These are phyloP conservation scores for Ophiostoma triangulosporum DNA, from an alignment of 2,329 filamentous ascomycete species.

Conservation along the genomic window DNA sequence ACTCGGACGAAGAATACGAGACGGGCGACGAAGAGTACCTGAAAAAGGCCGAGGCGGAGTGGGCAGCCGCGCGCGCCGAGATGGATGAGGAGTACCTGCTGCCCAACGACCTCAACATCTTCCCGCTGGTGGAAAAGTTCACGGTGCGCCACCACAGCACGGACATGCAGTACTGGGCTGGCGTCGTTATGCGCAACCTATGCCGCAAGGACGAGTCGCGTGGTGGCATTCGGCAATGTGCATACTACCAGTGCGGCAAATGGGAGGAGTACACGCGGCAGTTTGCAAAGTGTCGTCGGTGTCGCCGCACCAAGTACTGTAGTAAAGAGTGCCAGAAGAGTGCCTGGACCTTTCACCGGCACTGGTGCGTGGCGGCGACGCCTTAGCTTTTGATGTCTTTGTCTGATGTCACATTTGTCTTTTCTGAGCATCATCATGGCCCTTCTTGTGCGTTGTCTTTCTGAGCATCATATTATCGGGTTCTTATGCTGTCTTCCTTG, in stretches of 20 bases:
- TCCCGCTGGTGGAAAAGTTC: conserved; percentile 95
- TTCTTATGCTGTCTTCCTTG: not conserved
- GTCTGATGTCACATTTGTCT: not conserved
- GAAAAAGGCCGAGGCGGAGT: conserved; percentile 42
- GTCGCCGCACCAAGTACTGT: conserved; percentile 95
- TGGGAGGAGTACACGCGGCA: conserved; percentile 96
- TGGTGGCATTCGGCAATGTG: conserved; percentile 90
- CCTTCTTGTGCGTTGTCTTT: not conserved
- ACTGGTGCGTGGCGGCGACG: conserved; percentile 81
- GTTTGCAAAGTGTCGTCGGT: conserved; percentile 94
- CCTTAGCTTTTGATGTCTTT: conserved; percentile 23
- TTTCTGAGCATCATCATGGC: not conserved
- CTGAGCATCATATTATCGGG: not conserved
- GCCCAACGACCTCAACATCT: conserved; percentile 95
- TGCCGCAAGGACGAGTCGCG: conserved; percentile 94
- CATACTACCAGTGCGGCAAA: conserved; percentile 95
- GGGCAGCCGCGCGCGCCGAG: not conserved
- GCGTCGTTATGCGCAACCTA: conserved; percentile 95
- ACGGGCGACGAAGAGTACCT: conserved; percentile 9
- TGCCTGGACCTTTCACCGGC: conserved; percentile 94
- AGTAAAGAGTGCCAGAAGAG: conserved; percentile 99
- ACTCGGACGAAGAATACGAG: conserved; percentile 16
- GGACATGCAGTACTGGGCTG: conserved; percentile 99
- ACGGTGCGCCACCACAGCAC: conserved; percentile 89
- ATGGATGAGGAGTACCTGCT: conserved; percentile 72